Base-by-base conservation (phyloP, 257 asterid species). In the Solanum okadae region DNA sequence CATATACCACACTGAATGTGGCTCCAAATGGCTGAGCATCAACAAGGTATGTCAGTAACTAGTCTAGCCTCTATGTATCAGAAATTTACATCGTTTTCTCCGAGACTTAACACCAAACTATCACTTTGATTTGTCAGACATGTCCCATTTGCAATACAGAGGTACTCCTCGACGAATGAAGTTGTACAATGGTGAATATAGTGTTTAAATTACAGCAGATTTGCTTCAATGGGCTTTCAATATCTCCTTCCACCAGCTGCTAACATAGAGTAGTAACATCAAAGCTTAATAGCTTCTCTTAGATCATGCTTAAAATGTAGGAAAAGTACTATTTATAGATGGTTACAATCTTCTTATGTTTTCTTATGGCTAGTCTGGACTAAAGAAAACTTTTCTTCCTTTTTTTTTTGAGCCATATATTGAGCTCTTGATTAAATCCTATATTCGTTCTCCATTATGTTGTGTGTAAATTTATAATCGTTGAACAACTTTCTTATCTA, bases 21-120 rank as follows among this genome's bases (percentile, higher is more conserved):
- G 96, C 87, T 94, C 99, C 89, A 96, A 95, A 89, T 96, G 99
- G 99, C 95, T 96, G 84, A 91, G 96, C 93, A 96, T 96, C 92
- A 96, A 94, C 93, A 96, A 95, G 97, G 99, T 95, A 92, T 86
- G 73, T 46, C 40, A 31, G 15, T 46, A 8, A 20, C 38, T 27
- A 16, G 65, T 86, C 72, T 86, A 76, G 49, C 72, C 78, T 68
- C 38, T 71, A 16, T 42, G 63, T 12, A 3, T 23, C 34, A 42
- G 16, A 61, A 52, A 16, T 65, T 35, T 29, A 40, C 68, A 4
- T 77, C 4, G 18, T 29, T 44, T 46, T 38, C 72, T 79, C 15
- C 13, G 20, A 44, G 13, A 65, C 9, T 10, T 86, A 5, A 44
- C 46, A 10, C 78, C 52, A 3, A 68, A 72, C 65, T 56, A 56